These are phyloP conservation scores for Cicer arietinum DNA, from an alignment of 306 rosid genomes.

Conservation along the genomic window DNA sequence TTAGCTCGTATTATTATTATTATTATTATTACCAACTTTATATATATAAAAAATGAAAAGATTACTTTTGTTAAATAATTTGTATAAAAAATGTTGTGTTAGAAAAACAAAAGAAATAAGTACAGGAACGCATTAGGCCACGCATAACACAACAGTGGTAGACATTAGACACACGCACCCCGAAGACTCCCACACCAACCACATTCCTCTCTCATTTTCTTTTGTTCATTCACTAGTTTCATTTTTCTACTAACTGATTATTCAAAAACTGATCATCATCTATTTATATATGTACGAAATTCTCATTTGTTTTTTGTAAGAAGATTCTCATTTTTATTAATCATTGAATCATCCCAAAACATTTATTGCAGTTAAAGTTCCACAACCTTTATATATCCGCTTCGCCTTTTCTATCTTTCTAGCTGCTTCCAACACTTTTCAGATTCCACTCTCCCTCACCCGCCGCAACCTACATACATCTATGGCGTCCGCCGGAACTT, in stretches of 20 bases:
- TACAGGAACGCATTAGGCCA: background rate
- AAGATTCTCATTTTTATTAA: too few relatives aligned
- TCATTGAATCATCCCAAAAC: too few relatives aligned
- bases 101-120: background rate
- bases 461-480: background rate
- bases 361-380: background rate
- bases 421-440: background rate
- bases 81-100: background rate
- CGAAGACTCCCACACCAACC: background rate
- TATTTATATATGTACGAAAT: too few relatives aligned
- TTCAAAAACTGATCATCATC: background rate
- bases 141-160: background rate
- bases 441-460: constrained; percentile 15
- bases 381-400: background rate
- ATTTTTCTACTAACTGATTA: background rate
- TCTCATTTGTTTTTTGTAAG: too few relatives aligned
- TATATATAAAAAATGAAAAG: too few relatives aligned
- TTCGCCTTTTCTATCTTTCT: too few relatives aligned
- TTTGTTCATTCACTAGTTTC: background rate
- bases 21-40: too few relatives aligned
- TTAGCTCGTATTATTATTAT: too few relatives aligned
- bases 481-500: constrained; percentile 59
- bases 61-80: too few relatives aligned
- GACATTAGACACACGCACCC: constrained; percentile 13
- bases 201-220: background rate